Evolutionary conservation across 2,329 filamentous ascomycete species (phyloP), one percentile per base, ranked within the genome.

Genomic region (Volutella citrinella): DNA sequence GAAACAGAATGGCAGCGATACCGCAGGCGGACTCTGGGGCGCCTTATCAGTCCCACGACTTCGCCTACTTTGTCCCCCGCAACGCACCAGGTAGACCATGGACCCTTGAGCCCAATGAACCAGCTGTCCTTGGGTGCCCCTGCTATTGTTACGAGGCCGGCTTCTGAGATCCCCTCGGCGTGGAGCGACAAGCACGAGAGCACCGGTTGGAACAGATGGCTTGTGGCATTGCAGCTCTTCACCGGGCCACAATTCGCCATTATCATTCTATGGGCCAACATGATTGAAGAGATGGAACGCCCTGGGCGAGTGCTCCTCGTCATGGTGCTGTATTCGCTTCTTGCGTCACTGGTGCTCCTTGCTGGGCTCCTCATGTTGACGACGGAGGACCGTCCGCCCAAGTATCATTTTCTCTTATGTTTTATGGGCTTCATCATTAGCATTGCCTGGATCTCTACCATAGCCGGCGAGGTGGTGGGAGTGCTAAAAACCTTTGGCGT

Each of bases 391-490:
- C 74, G 72, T 20, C 80, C 82, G 19, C 84, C 87, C 1, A 78
- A 74, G 43, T 87, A 87, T 60, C 84, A 90, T 39, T 83, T 82
- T 30, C 55, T 91, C 16, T 72, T 97, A 27, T 95, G 89, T 56
- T 87, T 95, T 53, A 68, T 94, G 21, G 93, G 94, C 7, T 98
- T 98, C 56, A 69, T 84, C 8, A 94, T 97, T 38, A 82, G 85
- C 42, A 93, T 97, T 37, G 85, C 87, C 16, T 98, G 94, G 93
- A 96, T 97, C 50, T 93, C 88, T 23, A 93, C 88, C 3, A 89
- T 98, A 49, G 91, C 93, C 3, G 87, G 88, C 21, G 91, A 98
- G 66, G 93, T 98, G 6, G 93, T 98, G 6, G 90, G 88, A 19
- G 85, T 96, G 6, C 74, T 98, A 45, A 97, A 98, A 64, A 85